Conservation (phyloP, 345 rosid species). For the Syzygium aqueum region DNA sequence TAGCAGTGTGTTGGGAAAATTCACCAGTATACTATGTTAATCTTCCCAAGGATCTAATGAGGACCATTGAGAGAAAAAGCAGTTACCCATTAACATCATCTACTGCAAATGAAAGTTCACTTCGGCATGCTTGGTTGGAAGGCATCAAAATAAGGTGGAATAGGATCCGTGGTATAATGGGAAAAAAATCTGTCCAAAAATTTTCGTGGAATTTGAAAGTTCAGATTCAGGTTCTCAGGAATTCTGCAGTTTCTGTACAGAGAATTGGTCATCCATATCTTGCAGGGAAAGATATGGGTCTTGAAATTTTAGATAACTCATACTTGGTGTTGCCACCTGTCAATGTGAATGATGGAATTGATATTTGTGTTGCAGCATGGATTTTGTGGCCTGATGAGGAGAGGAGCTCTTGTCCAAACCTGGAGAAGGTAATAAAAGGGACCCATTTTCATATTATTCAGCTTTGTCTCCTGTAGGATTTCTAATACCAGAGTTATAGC, state of each 20-base stretch:
- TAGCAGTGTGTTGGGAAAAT: constrained; percentile 84
- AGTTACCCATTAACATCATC: constrained; percentile 17
- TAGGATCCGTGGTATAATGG: constrained; percentile 64
- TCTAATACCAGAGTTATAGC: not conserved
- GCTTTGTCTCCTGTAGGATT: not conserved
- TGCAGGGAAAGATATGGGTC: constrained; percentile 26
- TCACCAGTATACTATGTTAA: constrained; percentile 80
- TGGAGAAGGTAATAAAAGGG: constrained; percentile 63
- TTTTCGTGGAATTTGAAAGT: constrained; percentile 86
- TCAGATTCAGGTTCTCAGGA: constrained; percentile 76
- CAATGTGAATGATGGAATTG: constrained; percentile 47
- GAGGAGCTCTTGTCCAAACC: constrained; percentile 73
- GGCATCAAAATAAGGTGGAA: constrained; percentile 58
- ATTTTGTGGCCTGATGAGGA: constrained; percentile 98
- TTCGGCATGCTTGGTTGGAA: constrained; percentile 30
- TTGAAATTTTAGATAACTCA: constrained; percentile 44
- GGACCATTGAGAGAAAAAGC: constrained; percentile 28
- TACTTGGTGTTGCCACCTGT: constrained; percentile 42
- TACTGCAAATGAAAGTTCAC: constrained; percentile 18
- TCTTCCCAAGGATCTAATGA: constrained; percentile 68
- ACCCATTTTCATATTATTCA: not conserved
- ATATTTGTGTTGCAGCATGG: constrained; percentile 74
- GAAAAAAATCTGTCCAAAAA: constrained; percentile 48
- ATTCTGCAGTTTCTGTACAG: constrained; percentile 60
- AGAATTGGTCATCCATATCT: constrained; percentile 38